Conservation (phyloP, 306 rosid species). For the Cicer cuneatum region DNA sequence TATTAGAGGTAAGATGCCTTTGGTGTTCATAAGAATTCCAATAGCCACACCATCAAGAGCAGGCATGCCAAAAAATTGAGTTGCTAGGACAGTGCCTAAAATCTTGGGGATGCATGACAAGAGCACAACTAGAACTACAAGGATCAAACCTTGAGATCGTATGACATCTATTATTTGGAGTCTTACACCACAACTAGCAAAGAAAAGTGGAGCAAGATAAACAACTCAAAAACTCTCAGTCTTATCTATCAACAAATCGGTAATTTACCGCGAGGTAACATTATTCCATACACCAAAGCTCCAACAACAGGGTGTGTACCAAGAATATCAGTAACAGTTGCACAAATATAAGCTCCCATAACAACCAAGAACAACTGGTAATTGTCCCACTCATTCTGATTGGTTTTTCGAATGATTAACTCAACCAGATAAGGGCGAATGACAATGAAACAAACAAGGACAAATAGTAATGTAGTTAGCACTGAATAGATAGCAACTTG, state of each 20-base stretch:
- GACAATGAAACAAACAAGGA: conserved; percentile 4
- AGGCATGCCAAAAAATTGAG: conserved; percentile 41
- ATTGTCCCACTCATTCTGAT: conserved; percentile 40
- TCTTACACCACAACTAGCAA: conserved; percentile 45
- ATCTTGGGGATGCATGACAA: conserved; percentile 46
- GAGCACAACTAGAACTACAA: background rate
- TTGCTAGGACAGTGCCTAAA: conserved; percentile 43
- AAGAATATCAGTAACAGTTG: conserved; percentile 44
- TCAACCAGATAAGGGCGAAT: conserved; percentile 40
- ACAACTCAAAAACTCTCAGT: conserved; percentile 45
- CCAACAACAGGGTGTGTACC: conserved; percentile 55
- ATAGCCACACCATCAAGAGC: conserved; percentile 47
- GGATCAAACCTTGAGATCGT: background rate
- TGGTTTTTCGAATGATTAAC: conserved; percentile 4
- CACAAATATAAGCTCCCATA: conserved; percentile 42
- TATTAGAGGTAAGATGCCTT: conserved; percentile 51
- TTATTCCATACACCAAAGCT: conserved; percentile 54
- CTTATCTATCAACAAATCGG: conserved; percentile 43
- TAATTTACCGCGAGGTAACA: conserved; percentile 52
- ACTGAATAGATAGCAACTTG: background rate
- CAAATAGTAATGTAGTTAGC: conserved; percentile 7
- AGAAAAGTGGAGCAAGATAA: conserved; percentile 49
- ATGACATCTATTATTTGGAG: background rate
- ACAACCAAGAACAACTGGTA: conserved; percentile 38
- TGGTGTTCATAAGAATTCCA: conserved; percentile 56